Evolutionary conservation across 148 eudicot genomes (phyloP).

Genomic region (Drosera capensis): DNA sequence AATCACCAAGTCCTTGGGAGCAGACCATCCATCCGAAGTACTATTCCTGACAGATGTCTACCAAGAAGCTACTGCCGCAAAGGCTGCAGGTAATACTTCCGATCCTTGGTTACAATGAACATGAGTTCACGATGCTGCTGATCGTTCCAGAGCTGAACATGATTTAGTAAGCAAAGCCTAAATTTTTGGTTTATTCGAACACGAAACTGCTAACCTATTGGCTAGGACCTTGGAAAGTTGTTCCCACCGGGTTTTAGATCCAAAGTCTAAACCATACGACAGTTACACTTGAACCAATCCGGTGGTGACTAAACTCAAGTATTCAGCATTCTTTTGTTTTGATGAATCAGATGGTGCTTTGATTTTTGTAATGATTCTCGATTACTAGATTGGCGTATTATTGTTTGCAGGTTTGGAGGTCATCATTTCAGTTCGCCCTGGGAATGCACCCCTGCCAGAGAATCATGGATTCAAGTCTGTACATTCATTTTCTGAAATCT

Average conservation of each 20-base stretch:
- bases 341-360: too few relatives aligned
- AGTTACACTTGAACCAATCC: too few relatives aligned
- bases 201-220: too few relatives aligned
- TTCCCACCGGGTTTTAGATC: too few relatives aligned
- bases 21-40: slow-evolving; percentile 60
- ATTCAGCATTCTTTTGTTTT: too few relatives aligned
- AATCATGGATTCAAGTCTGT: slow-evolving; percentile 71
- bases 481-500: slow-evolving; percentile 61
- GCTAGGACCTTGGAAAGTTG: too few relatives aligned
- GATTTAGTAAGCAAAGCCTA: neutral
- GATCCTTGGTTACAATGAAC: too few relatives aligned
- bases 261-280: too few relatives aligned
- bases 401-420: slow-evolving; percentile 56
- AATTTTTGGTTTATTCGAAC: neutral
- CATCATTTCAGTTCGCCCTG: slow-evolving; percentile 68
- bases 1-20: slow-evolving; percentile 65
- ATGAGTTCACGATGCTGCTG: too few relatives aligned
- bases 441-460: slow-evolving; percentile 76
- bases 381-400: neutral
- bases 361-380: neutral
- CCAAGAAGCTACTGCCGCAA: slow-evolving; percentile 89
- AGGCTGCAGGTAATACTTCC: slow-evolving; percentile 55
- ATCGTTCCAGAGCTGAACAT: too few relatives aligned
- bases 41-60: slow-evolving; percentile 74
- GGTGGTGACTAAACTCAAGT: too few relatives aligned